Conservation (phyloP, 805 yeast genomes). For the Lachancea lanzarotensis region DNA sequence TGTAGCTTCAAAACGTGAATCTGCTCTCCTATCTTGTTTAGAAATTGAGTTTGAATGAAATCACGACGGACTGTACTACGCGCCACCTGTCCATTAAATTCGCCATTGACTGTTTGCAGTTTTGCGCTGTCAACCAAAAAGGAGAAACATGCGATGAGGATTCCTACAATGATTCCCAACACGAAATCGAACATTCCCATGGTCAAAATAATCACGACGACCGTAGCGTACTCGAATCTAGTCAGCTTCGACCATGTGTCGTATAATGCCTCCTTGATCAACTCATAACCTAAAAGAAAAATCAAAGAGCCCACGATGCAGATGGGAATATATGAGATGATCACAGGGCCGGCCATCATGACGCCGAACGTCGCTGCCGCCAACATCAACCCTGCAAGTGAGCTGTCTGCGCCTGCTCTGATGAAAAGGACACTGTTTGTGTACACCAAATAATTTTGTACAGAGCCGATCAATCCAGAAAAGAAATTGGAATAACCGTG, state of each 20-base stretch:
- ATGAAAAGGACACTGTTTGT: slow-evolving; percentile 89
- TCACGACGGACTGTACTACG: slow-evolving; percentile 90
- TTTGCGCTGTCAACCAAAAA: slow-evolving; percentile 90
- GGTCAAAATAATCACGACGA: slow-evolving; percentile 76
- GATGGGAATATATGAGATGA: slow-evolving; percentile 91
- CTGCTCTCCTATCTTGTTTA: slow-evolving; percentile 82
- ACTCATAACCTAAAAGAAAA: slow-evolving; percentile 83
- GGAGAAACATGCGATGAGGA: slow-evolving; percentile 85
- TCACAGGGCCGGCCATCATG: slow-evolving; percentile 83
- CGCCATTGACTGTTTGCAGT: slow-evolving; percentile 71
- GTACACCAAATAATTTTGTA: slow-evolving; percentile 91
- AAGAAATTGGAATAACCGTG: slow-evolving; percentile 88
- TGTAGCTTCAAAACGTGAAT: slow-evolving; percentile 80
- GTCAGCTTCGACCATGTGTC: slow-evolving; percentile 78
- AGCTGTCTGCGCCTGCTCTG: slow-evolving; percentile 87
- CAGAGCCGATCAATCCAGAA: slow-evolving; percentile 79
- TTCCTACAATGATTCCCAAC: slow-evolving; percentile 84
- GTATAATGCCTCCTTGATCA: slow-evolving; percentile 74
- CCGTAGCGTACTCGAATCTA: slow-evolving; percentile 75
- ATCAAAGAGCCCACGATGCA: slow-evolving; percentile 94
- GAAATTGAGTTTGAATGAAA: slow-evolving; percentile 78
- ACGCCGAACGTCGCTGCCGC: slow-evolving; percentile 75
- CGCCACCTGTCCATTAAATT: slow-evolving; percentile 82
- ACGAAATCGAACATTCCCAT: slow-evolving; percentile 98
- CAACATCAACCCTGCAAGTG: slow-evolving; percentile 83